Evolutionary conservation across 1,139 yeast genomes (phyloP), one percentile per base, ranked within the genome.

Genomic region (Hanseniaspora uvarum): DNA sequence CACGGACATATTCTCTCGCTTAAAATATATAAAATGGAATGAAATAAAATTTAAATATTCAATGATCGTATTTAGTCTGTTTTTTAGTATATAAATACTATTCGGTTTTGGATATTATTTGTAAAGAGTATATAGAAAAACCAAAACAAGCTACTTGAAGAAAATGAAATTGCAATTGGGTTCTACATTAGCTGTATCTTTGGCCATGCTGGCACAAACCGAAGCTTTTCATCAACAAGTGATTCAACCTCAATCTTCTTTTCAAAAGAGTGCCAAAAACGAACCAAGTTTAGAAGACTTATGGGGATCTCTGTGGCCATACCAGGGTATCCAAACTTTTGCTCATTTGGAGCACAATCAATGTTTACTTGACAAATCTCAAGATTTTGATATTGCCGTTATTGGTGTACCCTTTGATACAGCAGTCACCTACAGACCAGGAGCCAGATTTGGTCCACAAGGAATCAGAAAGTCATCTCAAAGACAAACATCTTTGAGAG

Each of bases 321-420:
- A 80, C 60, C 77, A 76, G 59, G 92, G 92, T 1, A 74, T 83
- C 52, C 75, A 79, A 61, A 80, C 92, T 0, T 84, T 83, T 72
- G 92, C 92, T 5, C 89, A 84, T 59, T 69, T 83, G 54, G 79
- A 80, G 28, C 74, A 77, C 58, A 70, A 75, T 44, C 71, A 72
- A 58, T 84, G 94, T 62, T 71, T 84, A 34, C 56, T 77, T 8
- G 68, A 79, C 50, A 70, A 76, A 2, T 73, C 72, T 1, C 61
- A 66, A 4, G 60, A 68, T 1, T 83, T 73, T 60, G 94, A 84
- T 61, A 74, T 84, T 54, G 94, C 81, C 0, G 61, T 84, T 23
- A 73, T 84, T 57, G 92, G 92, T 10, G 84, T 81, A 5, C 92
- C 92, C 0, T 83, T 83, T 62, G 92, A 83, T 62, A 83, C 89